These are phyloP conservation scores for Puccinia novopanici DNA, from an alignment of 1,284 basidiomycete species.

Conservation along the genomic window DNA sequence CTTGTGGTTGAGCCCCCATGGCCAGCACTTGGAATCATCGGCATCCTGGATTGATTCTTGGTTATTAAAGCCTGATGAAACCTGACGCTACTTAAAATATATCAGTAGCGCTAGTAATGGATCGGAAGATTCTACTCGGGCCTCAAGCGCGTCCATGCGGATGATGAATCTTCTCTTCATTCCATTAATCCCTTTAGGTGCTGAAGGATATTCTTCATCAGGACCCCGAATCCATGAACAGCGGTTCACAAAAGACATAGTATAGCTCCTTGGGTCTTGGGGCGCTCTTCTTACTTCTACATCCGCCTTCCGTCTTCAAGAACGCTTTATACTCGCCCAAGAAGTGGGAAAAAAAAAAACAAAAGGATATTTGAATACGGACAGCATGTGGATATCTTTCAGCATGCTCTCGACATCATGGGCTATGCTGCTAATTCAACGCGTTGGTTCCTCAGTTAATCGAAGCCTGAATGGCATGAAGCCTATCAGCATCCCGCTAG, in stretches of 20 bases:
- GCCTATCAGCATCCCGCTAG: conserved; percentile 6
- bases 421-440: not conserved
- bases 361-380: not conserved
- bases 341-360: no score
- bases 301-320: not conserved
- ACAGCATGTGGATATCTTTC: not conserved
- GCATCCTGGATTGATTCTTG: no score
- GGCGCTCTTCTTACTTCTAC: not conserved
- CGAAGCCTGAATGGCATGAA: not conserved
- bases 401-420: not conserved
- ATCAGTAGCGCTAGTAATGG: not conserved
- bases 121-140: not conserved
- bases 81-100: not conserved
- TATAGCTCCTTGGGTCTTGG: not conserved
- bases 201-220: not conserved
- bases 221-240: not conserved
- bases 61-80: not conserved
- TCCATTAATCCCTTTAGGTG: not conserved
- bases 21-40: not conserved
- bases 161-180: not conserved
- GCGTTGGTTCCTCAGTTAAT: not conserved
- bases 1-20: not conserved
- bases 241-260: not conserved
- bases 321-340: not conserved
- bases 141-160: not conserved